These are phyloP conservation scores for Neonectria ditissima DNA, from an alignment of 2,329 filamentous ascomycete genomes.

Conservation along the genomic window DNA sequence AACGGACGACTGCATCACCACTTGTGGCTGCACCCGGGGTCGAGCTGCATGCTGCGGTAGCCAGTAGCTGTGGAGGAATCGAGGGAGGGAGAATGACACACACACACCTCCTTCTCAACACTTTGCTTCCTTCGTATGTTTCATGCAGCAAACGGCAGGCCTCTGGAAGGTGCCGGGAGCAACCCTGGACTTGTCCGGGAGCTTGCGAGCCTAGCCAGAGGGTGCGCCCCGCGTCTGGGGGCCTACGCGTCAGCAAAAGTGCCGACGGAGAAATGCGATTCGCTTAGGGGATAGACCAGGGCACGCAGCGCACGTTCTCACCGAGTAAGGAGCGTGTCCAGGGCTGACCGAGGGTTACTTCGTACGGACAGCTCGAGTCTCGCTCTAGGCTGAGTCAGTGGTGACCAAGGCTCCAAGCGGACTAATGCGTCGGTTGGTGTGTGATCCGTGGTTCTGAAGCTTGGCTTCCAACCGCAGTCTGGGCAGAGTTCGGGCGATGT, in stretches of 20 bases:
- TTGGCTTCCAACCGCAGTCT: not conserved
- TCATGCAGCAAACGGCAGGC: constrained; percentile 6
- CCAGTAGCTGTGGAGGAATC: constrained; percentile 10
- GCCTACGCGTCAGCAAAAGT: not conserved
- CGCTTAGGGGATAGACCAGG: not conserved
- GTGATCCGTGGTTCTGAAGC: not conserved
- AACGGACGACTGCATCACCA: not conserved
- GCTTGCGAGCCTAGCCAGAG: not conserved
- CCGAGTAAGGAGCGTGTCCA: not conserved
- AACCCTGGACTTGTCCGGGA: not conserved
- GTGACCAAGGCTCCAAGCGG: not conserved
- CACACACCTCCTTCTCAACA: not conserved
- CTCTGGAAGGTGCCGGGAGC: not conserved
- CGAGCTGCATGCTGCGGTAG: constrained; percentile 14
- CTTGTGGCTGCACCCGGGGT: constrained; percentile 12
- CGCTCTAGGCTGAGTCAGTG: not conserved
- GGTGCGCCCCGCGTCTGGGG: constrained; percentile 7
- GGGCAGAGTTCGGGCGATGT: not conserved
- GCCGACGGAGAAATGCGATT: not conserved
- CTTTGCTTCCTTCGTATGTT: constrained; percentile 12
- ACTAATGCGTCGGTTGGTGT: not conserved
- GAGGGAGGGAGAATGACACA: not conserved
- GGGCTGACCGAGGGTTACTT: not conserved
- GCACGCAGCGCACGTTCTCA: not conserved
- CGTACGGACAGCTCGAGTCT: not conserved